Conservation (phyloP, 1,284 basidiomycete species). For the Stygiomarasmius scandens region DNA sequence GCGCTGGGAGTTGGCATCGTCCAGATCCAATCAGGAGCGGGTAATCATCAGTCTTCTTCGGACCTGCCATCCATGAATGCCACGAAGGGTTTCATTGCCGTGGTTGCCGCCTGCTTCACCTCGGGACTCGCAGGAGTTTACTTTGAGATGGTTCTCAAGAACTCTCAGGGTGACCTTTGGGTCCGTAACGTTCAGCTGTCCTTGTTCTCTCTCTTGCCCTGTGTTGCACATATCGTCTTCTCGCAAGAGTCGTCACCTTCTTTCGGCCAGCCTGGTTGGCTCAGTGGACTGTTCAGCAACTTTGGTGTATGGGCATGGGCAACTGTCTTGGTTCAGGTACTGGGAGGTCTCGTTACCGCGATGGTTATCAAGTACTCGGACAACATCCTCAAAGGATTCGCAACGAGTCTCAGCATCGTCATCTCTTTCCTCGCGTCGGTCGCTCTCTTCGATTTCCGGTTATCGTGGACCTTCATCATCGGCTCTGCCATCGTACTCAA, state of each 20-base stretch:
- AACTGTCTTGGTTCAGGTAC: conserved; percentile 86
- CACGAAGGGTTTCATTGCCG: conserved; percentile 84
- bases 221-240: conserved; percentile 82
- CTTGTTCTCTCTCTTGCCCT: conserved; percentile 90
- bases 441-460: conserved; percentile 83
- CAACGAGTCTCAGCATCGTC: conserved; percentile 90
- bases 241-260: conserved; percentile 39
- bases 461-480: conserved; percentile 83
- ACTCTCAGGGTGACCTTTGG: conserved; percentile 89
- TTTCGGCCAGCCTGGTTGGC: conserved; percentile 31
- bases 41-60: conserved; percentile 33
- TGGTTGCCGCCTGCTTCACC: conserved; percentile 91
- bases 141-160: conserved; percentile 97
- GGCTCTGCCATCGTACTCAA: conserved; percentile 83
- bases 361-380: conserved; percentile 86
- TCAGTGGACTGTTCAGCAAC: conserved; percentile 64
- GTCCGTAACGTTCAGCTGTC: conserved; percentile 96
- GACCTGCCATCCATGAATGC: conserved; percentile 70
- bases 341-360: conserved; percentile 90
- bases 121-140: conserved; percentile 98
- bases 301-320: conserved; percentile 92
- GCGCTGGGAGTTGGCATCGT: conserved; percentile 93
- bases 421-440: conserved; percentile 92
- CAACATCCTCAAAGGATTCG: conserved; percentile 93
- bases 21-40: conserved; percentile 75